phyloP scores from a whole-genome alignment of 2,329 filamentous ascomycete species.

The Beauveria brongniartii region DNA sequence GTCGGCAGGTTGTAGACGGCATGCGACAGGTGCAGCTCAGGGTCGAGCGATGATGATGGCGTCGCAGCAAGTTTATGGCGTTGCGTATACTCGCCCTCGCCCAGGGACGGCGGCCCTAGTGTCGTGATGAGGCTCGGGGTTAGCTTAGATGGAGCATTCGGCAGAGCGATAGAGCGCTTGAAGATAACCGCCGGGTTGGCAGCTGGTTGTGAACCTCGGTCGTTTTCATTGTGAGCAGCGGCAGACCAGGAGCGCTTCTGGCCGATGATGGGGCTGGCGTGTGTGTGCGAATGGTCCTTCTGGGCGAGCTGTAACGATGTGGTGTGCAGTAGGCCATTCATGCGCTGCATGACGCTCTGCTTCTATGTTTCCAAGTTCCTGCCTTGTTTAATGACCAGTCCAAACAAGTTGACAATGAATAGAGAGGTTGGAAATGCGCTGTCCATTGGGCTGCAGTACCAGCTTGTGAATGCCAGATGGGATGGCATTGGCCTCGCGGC shows the following conservation, averaged over 20 bases:
- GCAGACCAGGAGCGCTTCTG: constrained; percentile 36
- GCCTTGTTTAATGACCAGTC: too few species aligned
- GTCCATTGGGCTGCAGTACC: background rate
- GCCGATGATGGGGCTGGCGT: constrained; percentile 26
- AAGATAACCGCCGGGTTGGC: constrained; percentile 20
- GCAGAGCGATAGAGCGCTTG: constrained; percentile 26
- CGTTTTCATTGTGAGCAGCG: constrained; percentile 14
- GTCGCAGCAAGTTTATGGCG: constrained; percentile 43
- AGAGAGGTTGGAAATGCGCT: too few species aligned
- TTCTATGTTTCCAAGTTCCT: background rate
- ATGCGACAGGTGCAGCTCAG: constrained; percentile 54
- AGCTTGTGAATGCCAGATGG: background rate
- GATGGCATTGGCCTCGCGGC: background rate
- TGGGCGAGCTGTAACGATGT: constrained; percentile 43
- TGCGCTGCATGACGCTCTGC: constrained; percentile 27
- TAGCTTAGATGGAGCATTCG: constrained; percentile 23
- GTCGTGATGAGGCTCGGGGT: constrained; percentile 40
- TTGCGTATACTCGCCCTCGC: constrained; percentile 48
- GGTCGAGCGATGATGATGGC: constrained; percentile 42
- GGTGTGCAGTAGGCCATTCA: constrained; percentile 37
- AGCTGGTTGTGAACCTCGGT: constrained; percentile 4
- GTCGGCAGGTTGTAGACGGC: constrained; percentile 54
- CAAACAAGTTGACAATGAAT: background rate
- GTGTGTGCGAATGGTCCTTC: constrained; percentile 28
- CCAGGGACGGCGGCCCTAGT: constrained; percentile 16